These are phyloP conservation scores for Nyctanthes arbortristis DNA, from an alignment of 257 asterid genomes.

Conservation along the genomic window DNA sequence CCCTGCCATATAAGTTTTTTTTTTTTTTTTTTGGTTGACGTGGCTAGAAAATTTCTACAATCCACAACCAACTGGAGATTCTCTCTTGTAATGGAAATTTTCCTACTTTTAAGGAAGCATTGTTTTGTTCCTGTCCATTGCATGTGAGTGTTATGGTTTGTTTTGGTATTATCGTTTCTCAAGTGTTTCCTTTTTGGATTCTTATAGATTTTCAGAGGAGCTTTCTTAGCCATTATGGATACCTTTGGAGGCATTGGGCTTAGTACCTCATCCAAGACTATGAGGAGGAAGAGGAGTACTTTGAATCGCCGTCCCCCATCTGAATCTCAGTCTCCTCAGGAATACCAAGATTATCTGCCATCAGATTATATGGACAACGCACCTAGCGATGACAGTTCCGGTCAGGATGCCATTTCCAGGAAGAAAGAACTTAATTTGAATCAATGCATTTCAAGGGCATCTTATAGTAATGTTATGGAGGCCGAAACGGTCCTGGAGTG, in stretches of 20 bases:
- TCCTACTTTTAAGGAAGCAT: not conserved
- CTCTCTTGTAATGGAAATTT: not conserved
- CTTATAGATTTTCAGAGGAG: not conserved
- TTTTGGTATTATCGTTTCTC: not conserved
- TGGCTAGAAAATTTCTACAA: no score
- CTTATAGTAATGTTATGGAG: constrained; percentile 36
- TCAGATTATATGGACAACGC: constrained; percentile 52
- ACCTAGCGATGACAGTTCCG: constrained; percentile 48
- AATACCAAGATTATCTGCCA: constrained; percentile 46
- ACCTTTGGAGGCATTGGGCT: constrained; percentile 36
- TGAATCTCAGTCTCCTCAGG: constrained; percentile 50
- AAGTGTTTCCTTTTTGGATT: not conserved
- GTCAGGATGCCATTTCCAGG: constrained; percentile 15
- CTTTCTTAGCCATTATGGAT: constrained; percentile 42
- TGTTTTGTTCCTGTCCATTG: not conserved
- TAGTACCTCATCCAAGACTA: constrained; percentile 31
- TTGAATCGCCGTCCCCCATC: constrained; percentile 51
- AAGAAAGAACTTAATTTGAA: constrained; percentile 24
- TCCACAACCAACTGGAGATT: no score
- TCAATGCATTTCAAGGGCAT: constrained; percentile 31
- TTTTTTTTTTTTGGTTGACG: not conserved
- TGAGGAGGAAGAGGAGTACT: constrained; percentile 60
- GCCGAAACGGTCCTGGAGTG: constrained; percentile 35
- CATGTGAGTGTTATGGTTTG: not conserved
- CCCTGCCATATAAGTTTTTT: no score